Evolutionary conservation across 2,329 filamentous ascomycete genomes (phyloP).

Genomic region (Cladobotryum mycophilum): DNA sequence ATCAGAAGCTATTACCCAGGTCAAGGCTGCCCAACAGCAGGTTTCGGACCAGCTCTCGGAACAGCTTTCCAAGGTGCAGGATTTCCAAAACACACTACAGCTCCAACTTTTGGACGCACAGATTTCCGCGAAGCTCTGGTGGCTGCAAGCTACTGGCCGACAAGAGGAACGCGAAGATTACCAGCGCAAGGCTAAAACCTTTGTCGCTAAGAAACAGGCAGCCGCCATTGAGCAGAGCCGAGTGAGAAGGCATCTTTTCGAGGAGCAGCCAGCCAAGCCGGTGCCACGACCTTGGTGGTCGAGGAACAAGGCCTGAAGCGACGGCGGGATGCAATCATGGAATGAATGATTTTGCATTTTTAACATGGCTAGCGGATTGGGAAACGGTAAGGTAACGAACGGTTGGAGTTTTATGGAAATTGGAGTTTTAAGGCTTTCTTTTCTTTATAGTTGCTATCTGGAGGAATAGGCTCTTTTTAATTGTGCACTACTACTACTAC

Average conservation of each 20-base stretch:
- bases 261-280: slow-evolving; percentile 22
- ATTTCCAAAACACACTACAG: slow-evolving; percentile 35
- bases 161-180: slow-evolving; percentile 41
- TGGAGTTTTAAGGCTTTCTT: too few species aligned
- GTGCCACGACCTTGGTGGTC: slow-evolving; percentile 13
- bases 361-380: too few species aligned
- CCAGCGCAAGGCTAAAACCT: slow-evolving; percentile 39
- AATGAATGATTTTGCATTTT: neutral
- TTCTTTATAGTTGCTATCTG: too few species aligned
- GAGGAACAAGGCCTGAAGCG: neutral
- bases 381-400: too few species aligned
- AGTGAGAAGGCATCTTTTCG: slow-evolving; percentile 13
- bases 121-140: slow-evolving; percentile 50
- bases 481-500: too few species aligned
- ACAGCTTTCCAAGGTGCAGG: slow-evolving; percentile 17
- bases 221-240: slow-evolving; percentile 25
- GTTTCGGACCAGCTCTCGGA: slow-evolving; percentile 17
- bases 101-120: slow-evolving; percentile 47
- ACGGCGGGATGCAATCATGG: too few species aligned
- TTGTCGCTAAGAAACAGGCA: slow-evolving; percentile 32
- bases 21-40: slow-evolving; percentile 14
- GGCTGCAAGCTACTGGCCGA: slow-evolving; percentile 48
- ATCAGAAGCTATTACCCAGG: slow-evolving; percentile 13
- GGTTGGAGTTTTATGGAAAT: too few species aligned
- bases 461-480: too few species aligned